Conservation (phyloP, 805 yeast genomes). For the Metschnikowia lochheadii region DNA sequence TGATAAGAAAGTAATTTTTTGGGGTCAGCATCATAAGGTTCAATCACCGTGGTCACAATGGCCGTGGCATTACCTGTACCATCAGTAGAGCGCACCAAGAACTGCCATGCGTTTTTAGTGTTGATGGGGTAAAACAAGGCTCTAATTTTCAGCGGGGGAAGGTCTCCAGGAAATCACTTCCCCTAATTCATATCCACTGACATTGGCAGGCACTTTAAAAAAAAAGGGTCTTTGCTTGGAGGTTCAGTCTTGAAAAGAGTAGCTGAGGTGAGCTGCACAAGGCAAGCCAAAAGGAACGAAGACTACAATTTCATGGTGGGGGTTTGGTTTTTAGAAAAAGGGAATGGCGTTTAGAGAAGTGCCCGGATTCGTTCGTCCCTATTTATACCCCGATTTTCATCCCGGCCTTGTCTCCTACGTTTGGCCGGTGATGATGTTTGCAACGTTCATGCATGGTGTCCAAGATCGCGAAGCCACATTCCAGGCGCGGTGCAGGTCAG, state of each 20-base stretch:
- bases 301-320: background rate
- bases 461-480: no score
- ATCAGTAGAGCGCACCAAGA: slow-evolving; percentile 21
- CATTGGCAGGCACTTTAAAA: slow-evolving; percentile 7
- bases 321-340: no score
- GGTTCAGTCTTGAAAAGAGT: background rate
- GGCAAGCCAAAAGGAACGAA: background rate
- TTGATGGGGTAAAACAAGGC: slow-evolving; percentile 7
- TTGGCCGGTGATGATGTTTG: no score
- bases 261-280: background rate
- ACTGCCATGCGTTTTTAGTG: slow-evolving; percentile 19
- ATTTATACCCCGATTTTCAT: no score
- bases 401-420: no score
- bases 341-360: no score
- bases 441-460: no score
- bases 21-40: slow-evolving; percentile 23
- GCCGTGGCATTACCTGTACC: slow-evolving; percentile 19
- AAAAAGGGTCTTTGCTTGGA: slow-evolving; percentile 11
- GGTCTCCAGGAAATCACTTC: slow-evolving; percentile 9
- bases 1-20: slow-evolving; percentile 20
- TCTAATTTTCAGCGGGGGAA: slow-evolving; percentile 4
- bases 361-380: no score
- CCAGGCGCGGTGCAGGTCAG: no score
- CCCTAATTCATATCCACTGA: slow-evolving; percentile 5
- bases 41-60: slow-evolving; percentile 19